Evolutionary conservation across 495 filamentous ascomycete species (phyloP).

Genomic region (Annulohypoxylon moriforme): DNA sequence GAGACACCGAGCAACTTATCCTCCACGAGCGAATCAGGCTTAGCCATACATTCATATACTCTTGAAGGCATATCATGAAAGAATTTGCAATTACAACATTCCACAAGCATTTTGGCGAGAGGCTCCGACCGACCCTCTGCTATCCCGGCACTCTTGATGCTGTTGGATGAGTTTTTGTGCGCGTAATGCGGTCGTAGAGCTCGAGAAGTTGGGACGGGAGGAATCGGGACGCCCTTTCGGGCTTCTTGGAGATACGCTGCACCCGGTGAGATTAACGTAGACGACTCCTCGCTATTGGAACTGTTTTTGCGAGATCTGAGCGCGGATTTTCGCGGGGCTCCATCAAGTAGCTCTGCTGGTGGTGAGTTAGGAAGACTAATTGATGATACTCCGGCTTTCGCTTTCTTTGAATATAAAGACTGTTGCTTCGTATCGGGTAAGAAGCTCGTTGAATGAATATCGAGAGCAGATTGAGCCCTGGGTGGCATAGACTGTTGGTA

Average conservation of each 20-base stretch:
- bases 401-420: constrained; percentile 41
- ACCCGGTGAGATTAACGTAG: constrained; percentile 34
- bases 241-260: constrained; percentile 55
- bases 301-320: constrained; percentile 44
- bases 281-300: constrained; percentile 30
- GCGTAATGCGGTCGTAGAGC: constrained; percentile 40
- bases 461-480: constrained; percentile 44
- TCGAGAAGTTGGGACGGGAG: constrained; percentile 34
- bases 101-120: constrained; percentile 79
- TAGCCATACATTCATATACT: constrained; percentile 78
- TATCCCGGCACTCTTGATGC: constrained; percentile 18
- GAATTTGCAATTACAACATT: constrained; percentile 83
- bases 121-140: constrained; percentile 56
- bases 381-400: constrained; percentile 39
- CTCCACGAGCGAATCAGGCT: constrained; percentile 66
- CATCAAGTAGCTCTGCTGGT: constrained; percentile 36
- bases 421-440: constrained; percentile 50
- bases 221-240: constrained; percentile 45
- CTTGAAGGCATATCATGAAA: constrained; percentile 84
- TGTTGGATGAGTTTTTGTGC: constrained; percentile 43
- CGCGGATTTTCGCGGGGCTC: constrained; percentile 41
- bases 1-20: constrained; percentile 61
- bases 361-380: constrained; percentile 43
- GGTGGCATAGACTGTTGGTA: constrained; percentile 24
- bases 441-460: constrained; percentile 39